These are phyloP conservation scores for Leccinum fallax DNA, from an alignment of 1,284 basidiomycete genomes.

Conservation along the genomic window DNA sequence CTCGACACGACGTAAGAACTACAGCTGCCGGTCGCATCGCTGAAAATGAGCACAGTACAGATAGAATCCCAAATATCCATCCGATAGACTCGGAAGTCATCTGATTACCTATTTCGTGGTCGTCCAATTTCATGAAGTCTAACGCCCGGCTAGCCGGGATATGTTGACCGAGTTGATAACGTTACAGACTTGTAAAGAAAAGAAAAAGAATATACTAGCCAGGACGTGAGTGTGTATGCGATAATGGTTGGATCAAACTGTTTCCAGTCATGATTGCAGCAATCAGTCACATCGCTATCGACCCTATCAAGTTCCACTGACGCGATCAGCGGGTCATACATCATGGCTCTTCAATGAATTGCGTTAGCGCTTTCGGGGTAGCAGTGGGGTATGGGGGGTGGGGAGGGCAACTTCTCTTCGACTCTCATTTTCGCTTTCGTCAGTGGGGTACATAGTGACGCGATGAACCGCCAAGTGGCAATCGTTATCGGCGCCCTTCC, in stretches of 20 bases:
- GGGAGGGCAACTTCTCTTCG: neutral
- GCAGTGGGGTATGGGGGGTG: neutral
- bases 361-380: neutral
- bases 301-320: neutral
- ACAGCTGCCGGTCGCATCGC: neutral
- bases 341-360: neutral
- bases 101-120: neutral
- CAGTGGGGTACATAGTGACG: neutral
- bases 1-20: neutral
- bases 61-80: neutral
- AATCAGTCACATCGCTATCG: neutral
- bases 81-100: neutral
- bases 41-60: neutral
- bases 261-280: neutral
- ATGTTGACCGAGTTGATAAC: neutral
- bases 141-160: neutral
- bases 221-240: neutral
- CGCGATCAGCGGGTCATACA: neutral
- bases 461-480: neutral
- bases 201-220: neutral
- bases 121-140: neutral
- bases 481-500: neutral
- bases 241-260: neutral
- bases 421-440: neutral
- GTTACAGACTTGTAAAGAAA: neutral